phyloP scores from a whole-genome alignment of 176 grass and related monocot genomes.

The Musa acuminata region DNA sequence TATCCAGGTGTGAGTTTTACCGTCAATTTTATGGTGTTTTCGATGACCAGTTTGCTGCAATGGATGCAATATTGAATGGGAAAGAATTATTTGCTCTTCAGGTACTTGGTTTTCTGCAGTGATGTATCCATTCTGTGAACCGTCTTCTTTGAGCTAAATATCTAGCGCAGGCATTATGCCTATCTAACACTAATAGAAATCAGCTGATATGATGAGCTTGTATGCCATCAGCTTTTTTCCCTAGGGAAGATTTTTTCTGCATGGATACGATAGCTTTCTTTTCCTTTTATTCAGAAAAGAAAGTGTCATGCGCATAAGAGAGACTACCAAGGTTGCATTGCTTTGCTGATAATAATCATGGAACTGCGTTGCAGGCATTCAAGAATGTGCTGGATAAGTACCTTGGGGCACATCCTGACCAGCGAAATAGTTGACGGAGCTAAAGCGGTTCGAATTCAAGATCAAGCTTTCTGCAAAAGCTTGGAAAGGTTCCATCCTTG shows the following conservation, averaged over 20 bases:
- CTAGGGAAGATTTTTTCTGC: background rate
- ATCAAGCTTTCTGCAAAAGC: no score
- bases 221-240: background rate
- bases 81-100: conserved; percentile 85
- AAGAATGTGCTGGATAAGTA: conserved; percentile 60
- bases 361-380: conserved; percentile 47
- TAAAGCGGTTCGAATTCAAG: no score
- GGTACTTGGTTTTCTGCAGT: conserved; percentile 29
- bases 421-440: conserved; percentile 22
- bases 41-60: conserved; percentile 68
- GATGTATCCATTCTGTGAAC: background rate
- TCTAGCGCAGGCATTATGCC: background rate
- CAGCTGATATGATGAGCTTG: no score
- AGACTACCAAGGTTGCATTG: background rate
- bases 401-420: conserved; percentile 44
- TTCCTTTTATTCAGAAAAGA: background rate
- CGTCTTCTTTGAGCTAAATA: background rate
- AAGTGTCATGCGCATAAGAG: background rate
- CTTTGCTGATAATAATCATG: background rate
- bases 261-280: background rate
- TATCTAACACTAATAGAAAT: no score
- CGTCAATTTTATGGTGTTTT: conserved; percentile 74
- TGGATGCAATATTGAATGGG: conserved; percentile 70
- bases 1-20: conserved; percentile 57
- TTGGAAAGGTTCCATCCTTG: no score